phyloP scores from a whole-genome alignment of 1,284 basidiomycete genomes.

The Tilletia horrida region DNA sequence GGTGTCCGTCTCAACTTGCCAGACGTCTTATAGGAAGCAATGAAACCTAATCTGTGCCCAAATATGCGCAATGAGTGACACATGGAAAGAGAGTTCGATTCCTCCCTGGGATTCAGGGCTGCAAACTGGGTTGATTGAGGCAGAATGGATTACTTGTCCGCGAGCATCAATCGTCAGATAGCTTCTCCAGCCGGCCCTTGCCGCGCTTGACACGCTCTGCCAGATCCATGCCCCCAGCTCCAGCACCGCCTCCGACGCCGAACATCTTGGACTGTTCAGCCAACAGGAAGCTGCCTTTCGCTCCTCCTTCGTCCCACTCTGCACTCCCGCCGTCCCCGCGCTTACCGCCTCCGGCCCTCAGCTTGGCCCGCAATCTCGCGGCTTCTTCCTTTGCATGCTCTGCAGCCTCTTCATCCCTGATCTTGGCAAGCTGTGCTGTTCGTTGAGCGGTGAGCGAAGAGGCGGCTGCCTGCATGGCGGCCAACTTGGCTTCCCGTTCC shows the following conservation, averaged over 20 bases:
- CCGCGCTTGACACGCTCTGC: constrained; percentile 38
- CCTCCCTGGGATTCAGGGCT: too few species aligned
- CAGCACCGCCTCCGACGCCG: constrained; percentile 25
- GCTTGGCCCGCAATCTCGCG: constrained; percentile 30
- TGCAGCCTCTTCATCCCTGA: constrained; percentile 36
- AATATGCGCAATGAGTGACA: too few species aligned
- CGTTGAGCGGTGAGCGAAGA: constrained; percentile 65
- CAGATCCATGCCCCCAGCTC: constrained; percentile 26
- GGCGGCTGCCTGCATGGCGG: constrained; percentile 78
- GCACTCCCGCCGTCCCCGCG: constrained; percentile 11
- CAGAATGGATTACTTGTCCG: neutral
- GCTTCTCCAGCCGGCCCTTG: constrained; percentile 31
- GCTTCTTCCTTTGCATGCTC: constrained; percentile 36
- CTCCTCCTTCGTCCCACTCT: constrained; percentile 32
- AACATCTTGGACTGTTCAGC: constrained; percentile 46
- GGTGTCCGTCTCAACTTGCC: constrained; percentile 65
- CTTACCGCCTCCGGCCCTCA: constrained; percentile 24
- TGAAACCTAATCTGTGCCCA: neutral
- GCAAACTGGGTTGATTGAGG: too few species aligned
- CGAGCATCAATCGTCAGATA: constrained; percentile 23
- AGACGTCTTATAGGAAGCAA: constrained; percentile 29
- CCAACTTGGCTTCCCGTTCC: constrained; percentile 75
- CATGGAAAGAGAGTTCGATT: too few species aligned
- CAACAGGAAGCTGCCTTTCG: constrained; percentile 37
- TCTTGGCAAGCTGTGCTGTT: constrained; percentile 34